Conservation (phyloP, 805 yeast species). For the Candida suzukii region DNA sequence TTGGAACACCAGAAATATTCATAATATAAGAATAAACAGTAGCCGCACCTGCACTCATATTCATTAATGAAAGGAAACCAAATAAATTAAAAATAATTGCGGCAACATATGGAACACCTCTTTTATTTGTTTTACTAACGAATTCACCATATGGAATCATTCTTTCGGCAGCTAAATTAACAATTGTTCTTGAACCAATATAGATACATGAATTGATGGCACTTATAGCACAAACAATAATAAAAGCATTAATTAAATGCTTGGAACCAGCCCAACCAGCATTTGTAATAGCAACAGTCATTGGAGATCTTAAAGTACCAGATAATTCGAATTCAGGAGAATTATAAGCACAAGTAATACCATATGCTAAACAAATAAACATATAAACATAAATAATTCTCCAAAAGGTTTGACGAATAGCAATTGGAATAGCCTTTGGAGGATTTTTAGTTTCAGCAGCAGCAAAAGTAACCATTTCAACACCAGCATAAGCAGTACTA, state of each 20-base stretch:
- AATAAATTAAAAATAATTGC: constrained; percentile 45
- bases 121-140: constrained; percentile 41
- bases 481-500: constrained; percentile 51
- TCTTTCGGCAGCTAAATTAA: constrained; percentile 55
- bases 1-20: constrained; percentile 58
- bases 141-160: constrained; percentile 44
- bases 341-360: constrained; percentile 52
- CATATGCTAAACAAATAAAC: constrained; percentile 48
- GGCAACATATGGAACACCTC: constrained; percentile 62
- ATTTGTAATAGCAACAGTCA: constrained; percentile 38
- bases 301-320: constrained; percentile 39
- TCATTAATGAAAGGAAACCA: constrained; percentile 52
- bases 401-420: constrained; percentile 48
- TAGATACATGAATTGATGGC: constrained; percentile 67
- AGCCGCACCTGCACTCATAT: constrained; percentile 51
- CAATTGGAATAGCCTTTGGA: constrained; percentile 42
- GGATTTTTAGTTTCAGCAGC: constrained; percentile 54
- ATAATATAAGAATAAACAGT: constrained; percentile 54
- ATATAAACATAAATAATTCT: constrained; percentile 47
- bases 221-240: constrained; percentile 55
- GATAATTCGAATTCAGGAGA: constrained; percentile 36
- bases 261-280: constrained; percentile 48
- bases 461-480: constrained; percentile 47
- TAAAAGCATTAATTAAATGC: constrained; percentile 54
- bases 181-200: constrained; percentile 61